Base-by-base conservation (phyloP, 805 yeast genomes). In the Millerozyma miso region DNA sequence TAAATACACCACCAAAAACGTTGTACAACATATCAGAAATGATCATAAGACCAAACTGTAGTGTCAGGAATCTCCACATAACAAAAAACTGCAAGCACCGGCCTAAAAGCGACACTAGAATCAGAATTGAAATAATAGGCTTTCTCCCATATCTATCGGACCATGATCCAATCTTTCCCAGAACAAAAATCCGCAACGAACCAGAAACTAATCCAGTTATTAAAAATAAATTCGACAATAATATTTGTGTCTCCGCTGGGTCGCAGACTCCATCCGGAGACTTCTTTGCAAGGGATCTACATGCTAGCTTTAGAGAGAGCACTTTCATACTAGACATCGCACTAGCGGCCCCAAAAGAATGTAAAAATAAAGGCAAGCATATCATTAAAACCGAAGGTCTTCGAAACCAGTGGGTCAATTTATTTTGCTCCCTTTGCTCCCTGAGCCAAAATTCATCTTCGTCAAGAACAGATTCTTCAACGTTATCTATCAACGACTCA, bases 1-100 rank as follows among this genome's bases (percentile, higher is more conserved):
- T 71, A 45, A 79, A 60, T 6, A 74, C 39, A 0, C 88, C 84
- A 18, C 96, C 96, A n/a, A 82, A 76, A 3, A 74, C 40, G 19
- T 80, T 71, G 23, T 71, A 73, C 1, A 83, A 31, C 1, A 74
- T 44, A 12, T 72, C 72, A 2, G 77, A 63, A 0, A 71, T 29
- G 1, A 84, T 59, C 47, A 80, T 67, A 20, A 56, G 46, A 10
- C 48, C 45, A 26, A 71, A 61, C 19, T 62, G 58, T 43, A 74
- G 69, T 29, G 48, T 44, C 12, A 50, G 45, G 19, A 41, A 65
- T 15, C 52, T 43, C 13, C 50, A 39, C 62, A 67, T 58, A 17
- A 66, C 46, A 5, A 44, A 49, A 45, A 52, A 63, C 42, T 55
- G 50, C 5, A 51, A 29, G 18, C 47, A 19, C 43, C 54, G 54